Percentiles rank a stretch among this genome's conserved stretches.
These are phyloP conservation scores for Clonostachys chloroleuca DNA, from an alignment of 2,329 filamentous ascomycete genomes.

Conservation along the genomic window DNA sequence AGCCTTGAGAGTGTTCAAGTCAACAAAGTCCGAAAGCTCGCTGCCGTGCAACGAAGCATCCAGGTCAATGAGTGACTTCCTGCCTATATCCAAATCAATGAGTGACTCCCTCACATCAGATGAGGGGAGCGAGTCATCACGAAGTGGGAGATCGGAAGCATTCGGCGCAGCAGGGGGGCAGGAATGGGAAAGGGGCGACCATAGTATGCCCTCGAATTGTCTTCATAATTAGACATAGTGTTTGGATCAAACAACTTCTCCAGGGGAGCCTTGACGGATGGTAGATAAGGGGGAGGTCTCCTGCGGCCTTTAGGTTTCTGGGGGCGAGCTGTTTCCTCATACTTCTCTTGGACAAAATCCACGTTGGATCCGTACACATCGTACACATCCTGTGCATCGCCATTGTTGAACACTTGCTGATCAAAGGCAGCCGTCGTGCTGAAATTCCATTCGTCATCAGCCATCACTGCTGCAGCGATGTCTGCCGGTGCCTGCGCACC, in stretches of 20 bases:
- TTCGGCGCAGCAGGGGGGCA: slow-evolving; percentile 18
- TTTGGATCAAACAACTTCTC: slow-evolving; percentile 65
- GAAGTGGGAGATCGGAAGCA: slow-evolving; percentile 52
- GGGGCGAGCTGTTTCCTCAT: slow-evolving; percentile 46
- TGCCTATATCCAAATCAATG: slow-evolving; percentile 37
- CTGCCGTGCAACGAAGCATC: slow-evolving; percentile 54
- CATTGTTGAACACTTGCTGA: slow-evolving; percentile 45
- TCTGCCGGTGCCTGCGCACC: slow-evolving; percentile 52
- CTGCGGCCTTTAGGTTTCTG: slow-evolving; percentile 41
- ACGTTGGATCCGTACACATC: slow-evolving; percentile 57
- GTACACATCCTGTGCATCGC: slow-evolving; percentile 53
- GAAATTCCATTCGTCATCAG: slow-evolving; percentile 63
- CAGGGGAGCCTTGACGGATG: slow-evolving; percentile 52
- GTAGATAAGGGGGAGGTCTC: slow-evolving; percentile 53
- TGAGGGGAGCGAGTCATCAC: slow-evolving; percentile 46
- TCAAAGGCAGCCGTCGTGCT: slow-evolving; percentile 63
- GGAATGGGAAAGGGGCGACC: slow-evolving; percentile 32
- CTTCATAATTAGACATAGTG: slow-evolving; percentile 59
- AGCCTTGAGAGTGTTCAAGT: slow-evolving; percentile 57
- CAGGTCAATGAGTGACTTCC: slow-evolving; percentile 50
- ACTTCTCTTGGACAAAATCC: slow-evolving; percentile 41
- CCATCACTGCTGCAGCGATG: slow-evolving; percentile 34
- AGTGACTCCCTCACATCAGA: slow-evolving; percentile 55
- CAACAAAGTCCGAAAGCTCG: slow-evolving; percentile 52
- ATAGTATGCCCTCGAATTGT: slow-evolving; percentile 59